Conservation (phyloP, 768 basidiomycete species). For the Suillus lakei region DNA sequence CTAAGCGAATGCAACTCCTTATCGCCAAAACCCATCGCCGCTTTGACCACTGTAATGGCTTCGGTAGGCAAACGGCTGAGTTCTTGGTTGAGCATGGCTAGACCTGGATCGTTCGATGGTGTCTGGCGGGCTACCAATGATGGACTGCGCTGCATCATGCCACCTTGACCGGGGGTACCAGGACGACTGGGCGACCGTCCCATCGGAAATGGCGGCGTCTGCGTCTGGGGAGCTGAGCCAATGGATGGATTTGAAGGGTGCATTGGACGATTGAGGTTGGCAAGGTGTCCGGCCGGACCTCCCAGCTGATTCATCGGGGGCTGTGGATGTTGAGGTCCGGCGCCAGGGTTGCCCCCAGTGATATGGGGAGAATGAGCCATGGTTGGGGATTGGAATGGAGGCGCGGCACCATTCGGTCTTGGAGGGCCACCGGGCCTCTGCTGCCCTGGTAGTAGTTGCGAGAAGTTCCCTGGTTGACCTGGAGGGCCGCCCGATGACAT, state of each 20-base stretch:
- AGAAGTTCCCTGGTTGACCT: conserved; percentile 38
- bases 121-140: conserved; percentile 55
- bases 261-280: conserved; percentile 50
- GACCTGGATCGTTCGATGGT: conserved; percentile 32
- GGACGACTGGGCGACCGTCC: conserved; percentile 67
- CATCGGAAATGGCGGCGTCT: conserved; percentile 47
- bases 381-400: conserved; percentile 66
- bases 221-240: conserved; percentile 41
- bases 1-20: conserved; percentile 51
- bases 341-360: conserved; percentile 35
- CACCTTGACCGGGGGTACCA: conserved; percentile 50
- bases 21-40: conserved; percentile 48
- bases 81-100: conserved; percentile 43
- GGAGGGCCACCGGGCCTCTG: conserved; percentile 39
- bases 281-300: conserved; percentile 57
- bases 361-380: conserved; percentile 67
- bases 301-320: conserved; percentile 52
- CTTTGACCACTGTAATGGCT: conserved; percentile 40
- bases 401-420: conserved; percentile 45
- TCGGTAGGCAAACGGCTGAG: conserved; percentile 43
- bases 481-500: conserved; percentile 33
- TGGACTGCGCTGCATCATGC: conserved; percentile 60
- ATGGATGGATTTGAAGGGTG: conserved; percentile 52
- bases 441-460: conserved; percentile 35
- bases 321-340: conserved; percentile 37